phyloP scores from a whole-genome alignment of 805 yeast genomes.

The Teunomyces barrocoloradensis region DNA sequence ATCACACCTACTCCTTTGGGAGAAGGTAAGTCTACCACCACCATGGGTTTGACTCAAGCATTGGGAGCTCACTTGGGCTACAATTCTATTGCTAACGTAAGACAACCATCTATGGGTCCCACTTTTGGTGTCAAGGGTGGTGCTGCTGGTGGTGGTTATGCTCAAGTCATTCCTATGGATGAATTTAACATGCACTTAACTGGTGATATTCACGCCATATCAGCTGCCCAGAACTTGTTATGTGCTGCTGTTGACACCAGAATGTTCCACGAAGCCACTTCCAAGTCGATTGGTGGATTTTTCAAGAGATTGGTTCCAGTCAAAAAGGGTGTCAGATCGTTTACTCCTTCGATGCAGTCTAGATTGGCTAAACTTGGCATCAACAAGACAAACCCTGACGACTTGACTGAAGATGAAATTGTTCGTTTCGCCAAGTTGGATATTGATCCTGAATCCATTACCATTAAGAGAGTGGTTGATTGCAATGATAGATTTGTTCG shows the following conservation, averaged over 20 bases:
- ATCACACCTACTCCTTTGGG: conserved; percentile 98
- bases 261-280: conserved; percentile 91
- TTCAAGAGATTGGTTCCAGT: conserved; percentile 84
- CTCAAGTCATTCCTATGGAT: conserved; percentile 98
- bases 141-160: conserved; percentile 98
- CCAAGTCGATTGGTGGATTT: conserved; percentile 71
- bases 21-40: conserved; percentile 96
- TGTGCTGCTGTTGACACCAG: conserved; percentile 98
- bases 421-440: conserved; percentile 75
- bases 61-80: conserved; percentile 84
- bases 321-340: conserved; percentile 74
- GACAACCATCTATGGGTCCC: conserved; percentile 99
- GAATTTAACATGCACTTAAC: conserved; percentile 97
- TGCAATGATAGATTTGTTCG: conserved; percentile 90
- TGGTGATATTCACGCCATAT: conserved; percentile 96
- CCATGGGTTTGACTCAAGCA: conserved; percentile 96
- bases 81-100: conserved; percentile 87
- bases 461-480: conserved; percentile 92
- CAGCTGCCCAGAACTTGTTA: conserved; percentile 87
- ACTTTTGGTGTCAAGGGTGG: conserved; percentile 99
- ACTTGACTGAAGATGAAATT: conserved; percentile 74
- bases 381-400: conserved; percentile 72
- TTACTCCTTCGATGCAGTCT: conserved; percentile 74
- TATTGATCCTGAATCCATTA: conserved; percentile 85
- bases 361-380: conserved; percentile 83